Base-by-base conservation (phyloP, 345 rosid species). In the Iberis pinnata region DNA sequence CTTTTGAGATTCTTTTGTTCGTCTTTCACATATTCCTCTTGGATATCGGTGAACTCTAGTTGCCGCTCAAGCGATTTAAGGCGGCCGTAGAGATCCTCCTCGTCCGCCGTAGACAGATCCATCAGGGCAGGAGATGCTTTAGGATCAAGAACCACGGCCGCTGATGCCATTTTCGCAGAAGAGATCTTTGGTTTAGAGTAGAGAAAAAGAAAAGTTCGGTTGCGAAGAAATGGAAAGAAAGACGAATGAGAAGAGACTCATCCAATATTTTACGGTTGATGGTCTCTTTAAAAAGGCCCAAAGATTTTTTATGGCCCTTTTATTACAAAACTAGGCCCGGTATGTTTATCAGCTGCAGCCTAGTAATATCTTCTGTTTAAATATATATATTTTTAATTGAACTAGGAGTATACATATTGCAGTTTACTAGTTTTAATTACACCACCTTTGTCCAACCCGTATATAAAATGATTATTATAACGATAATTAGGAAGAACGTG, bases 21-120 rank as follows among this genome's bases (percentile, higher is more conserved):
- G 61, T 90, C 98, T 63, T 90, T 90, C 39, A 90, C 95, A 45
- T 90, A 90, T 76, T 90, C 96, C 39, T 87, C 96, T 63, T 87
- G 96, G 32, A 90, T 87, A 58, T 87, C 98, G 49, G 82, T 80
- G 82, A 88, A 92, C 73, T 84, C 98, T 1, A 82, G 57, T 64
- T 92, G 98, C 13, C 95, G 74, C 58, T 80, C 83, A 1, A 88
- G 81, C 2, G 89, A 79, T 60, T 92, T 92, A 4, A 75, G 78
- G 41, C 80, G 78, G 71, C 88, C 74, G 70, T 84, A 92, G 40
- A 72, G 96, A 70, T 92, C 98, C 18, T 92, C 98, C 27, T 92
- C 96, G 36, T 87, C 89, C 4, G 63, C 35, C 4, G 60, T 33
- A 0, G 64, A 52, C 12, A 56, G 58, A 46, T 59, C 71, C 45